Percentiles rank a stretch among this genome's conserved stretches.
phyloP scores from a whole-genome alignment of 140 eudicot species.

The Oenanthe javanica region DNA sequence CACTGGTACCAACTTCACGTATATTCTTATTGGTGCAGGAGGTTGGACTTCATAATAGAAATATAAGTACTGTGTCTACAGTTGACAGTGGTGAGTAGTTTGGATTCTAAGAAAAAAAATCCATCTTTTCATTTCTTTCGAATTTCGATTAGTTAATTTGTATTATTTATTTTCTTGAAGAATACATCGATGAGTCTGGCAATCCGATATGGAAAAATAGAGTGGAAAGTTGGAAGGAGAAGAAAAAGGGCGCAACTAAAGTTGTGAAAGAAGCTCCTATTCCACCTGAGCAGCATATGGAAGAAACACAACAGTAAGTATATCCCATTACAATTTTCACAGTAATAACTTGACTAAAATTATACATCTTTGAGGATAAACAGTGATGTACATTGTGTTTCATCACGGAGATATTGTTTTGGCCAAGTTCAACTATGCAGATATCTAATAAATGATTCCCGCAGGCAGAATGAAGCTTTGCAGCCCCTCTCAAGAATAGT shows the following conservation, averaged over 20 bases:
- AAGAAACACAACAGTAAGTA: constrained; percentile 60
- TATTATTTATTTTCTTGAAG: constrained; percentile 24
- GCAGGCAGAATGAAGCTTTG: constrained; percentile 54
- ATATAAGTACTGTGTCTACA: constrained; percentile 79
- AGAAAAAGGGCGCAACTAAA: constrained; percentile 46
- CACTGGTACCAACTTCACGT: neutral
- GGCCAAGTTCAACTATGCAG: neutral
- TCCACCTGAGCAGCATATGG: constrained; percentile 88
- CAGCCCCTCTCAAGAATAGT: constrained; percentile 73
- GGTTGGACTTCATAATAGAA: constrained; percentile 81
- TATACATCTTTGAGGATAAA: neutral
- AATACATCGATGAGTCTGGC: constrained; percentile 62
- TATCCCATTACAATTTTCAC: neutral
- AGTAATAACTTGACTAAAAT: neutral
- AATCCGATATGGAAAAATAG: constrained; percentile 95
- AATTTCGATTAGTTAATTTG: neutral
- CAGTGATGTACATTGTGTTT: neutral
- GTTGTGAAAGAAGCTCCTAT: constrained; percentile 56
- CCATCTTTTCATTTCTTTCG: neutral
- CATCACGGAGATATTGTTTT: neutral
- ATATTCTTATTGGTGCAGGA: constrained; percentile 38
- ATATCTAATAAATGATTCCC: neutral
- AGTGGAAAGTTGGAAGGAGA: constrained; percentile 96
- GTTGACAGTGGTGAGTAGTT: constrained; percentile 75
- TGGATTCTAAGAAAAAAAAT: neutral